Base-by-base conservation (phyloP, 192 early-diverging fungal genomes). In the Mortierella alpina region DNA sequence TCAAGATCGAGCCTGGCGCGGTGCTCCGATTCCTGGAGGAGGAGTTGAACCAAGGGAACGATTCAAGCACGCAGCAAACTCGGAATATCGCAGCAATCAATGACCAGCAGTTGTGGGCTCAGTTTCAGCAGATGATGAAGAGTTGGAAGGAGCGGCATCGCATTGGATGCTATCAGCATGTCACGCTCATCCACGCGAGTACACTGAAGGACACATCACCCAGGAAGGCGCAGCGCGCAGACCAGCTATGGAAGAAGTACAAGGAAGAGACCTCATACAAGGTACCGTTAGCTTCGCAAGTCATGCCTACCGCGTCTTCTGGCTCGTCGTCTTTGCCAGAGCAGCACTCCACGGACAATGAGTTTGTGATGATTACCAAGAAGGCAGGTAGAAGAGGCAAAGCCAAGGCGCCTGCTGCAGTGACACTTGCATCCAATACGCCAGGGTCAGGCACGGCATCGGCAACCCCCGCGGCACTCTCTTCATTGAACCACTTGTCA, bases 101-200 rank as follows among this genome's bases (percentile, higher is more conserved):
- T 78, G 70, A 59, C 50, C 9, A 17, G 9, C 2, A 49, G 48
- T 42, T 59, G n/a, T 53, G 82, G 72, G 57, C 54, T 10, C 82
- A 41, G 80, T 73, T 59, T 31, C n/a, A 39, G 10, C 18, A 72
- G n/a, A 15, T 31, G 14, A 44, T 85, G 49, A 51, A 65, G 15
- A n/a, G 40, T 3, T 74, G 85, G 53, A 61, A 58, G 4, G 68
- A 68, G 48, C 66, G 45, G 22, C 15, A 66, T 7, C 77, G 80
- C 41, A 75, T 85, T 17, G 51, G 50, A 6, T 12, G 7, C 2
- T n/a, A 59, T 41, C 73, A 70, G 60, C 90, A 91, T 68, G 73
- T 90, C 5, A 92, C 89, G 0, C 77, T 92, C 20, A 80, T 86
- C 14, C 90, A 91, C 54, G 46, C 49, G 6, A 57, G 54, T 13